Evolutionary conservation across 2,329 filamentous ascomycete species (phyloP).

Genomic region (Biscogniauxia marginata): DNA sequence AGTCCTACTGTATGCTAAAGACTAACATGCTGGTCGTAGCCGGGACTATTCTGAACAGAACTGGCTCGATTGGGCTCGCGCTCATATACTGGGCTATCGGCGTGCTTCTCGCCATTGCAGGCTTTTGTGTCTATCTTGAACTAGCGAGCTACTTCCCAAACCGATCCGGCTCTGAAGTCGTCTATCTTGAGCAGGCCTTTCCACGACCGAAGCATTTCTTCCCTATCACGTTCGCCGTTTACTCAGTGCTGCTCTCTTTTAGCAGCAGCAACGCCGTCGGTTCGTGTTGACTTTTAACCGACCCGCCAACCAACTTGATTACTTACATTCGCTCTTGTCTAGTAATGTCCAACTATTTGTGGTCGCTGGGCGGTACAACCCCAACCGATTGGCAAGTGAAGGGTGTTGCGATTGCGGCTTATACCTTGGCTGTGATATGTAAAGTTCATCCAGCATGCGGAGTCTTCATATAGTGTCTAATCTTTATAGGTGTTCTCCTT

Average conservation of each 20-base stretch:
- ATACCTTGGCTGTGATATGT: constrained; percentile 58
- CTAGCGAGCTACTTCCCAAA: constrained; percentile 56
- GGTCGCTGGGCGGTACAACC: constrained; percentile 49
- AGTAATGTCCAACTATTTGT: constrained; percentile 64
- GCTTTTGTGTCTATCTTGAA: constrained; percentile 53
- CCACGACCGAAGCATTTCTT: constrained; percentile 57
- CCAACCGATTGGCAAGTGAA: constrained; percentile 64
- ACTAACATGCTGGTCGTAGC: constrained; percentile 31
- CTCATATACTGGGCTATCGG: constrained; percentile 57
- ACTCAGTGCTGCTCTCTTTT: constrained; percentile 56
- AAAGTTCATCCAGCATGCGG: constrained; percentile 23
- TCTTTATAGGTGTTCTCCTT: constrained; percentile 39
- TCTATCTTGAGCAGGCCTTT: constrained; percentile 59
- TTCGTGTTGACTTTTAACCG: constrained; percentile 21
- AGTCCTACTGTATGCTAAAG: neutral
- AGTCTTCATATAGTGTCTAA: neutral
- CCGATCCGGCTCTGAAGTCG: constrained; percentile 55
- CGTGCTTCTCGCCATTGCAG: constrained; percentile 45
- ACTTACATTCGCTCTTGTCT: neutral
- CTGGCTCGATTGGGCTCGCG: constrained; percentile 52
- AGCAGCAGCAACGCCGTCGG: constrained; percentile 56
- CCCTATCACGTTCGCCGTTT: constrained; percentile 54
- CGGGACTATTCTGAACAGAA: constrained; percentile 46
- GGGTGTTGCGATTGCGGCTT: constrained; percentile 63
- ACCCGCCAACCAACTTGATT: neutral